Percentiles rank a stretch among this genome's conserved stretches.
Conservation (phyloP, 2,329 filamentous ascomycete genomes). For the Nannizziopsis arthrosporioides region DNA sequence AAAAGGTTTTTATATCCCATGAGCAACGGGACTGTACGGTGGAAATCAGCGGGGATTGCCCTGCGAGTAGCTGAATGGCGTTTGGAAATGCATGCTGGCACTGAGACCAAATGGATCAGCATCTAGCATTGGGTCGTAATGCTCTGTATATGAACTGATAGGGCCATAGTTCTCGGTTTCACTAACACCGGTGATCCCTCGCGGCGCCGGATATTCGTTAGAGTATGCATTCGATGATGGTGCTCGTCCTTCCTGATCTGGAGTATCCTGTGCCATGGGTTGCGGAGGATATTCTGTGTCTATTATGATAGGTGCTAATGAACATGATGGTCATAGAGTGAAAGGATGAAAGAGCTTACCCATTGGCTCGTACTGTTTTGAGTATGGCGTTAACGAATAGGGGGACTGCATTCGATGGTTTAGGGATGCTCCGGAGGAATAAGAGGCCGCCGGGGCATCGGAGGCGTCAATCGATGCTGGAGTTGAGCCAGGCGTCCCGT, state of each 20-base stretch:
- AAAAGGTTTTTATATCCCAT: background rate
- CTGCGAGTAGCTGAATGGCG: conserved; percentile 51
- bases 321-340: background rate
- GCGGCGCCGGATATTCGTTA: background rate
- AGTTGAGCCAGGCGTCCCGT: conserved; percentile 18
- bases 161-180: conserved; percentile 34
- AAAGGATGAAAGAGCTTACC: conserved; percentile 54
- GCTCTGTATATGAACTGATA: conserved; percentile 47
- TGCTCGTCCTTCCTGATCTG: background rate
- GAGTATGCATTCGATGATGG: conserved; percentile 1
- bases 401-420: conserved; percentile 32
- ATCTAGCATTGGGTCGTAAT: conserved; percentile 78
- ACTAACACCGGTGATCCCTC: conserved; percentile 12
- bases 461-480: conserved; percentile 29
- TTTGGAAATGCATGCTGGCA: conserved; percentile 90
- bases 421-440: background rate
- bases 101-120: conserved; percentile 88
- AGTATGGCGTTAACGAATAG: conserved; percentile 79
- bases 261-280: conserved; percentile 46
- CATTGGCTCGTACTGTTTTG: conserved; percentile 89
- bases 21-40: conserved; percentile 6
- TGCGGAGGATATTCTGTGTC: conserved; percentile 96
- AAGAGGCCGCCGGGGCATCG: conserved; percentile 18
- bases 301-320: conserved; percentile 36
- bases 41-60: conserved; percentile 28